phyloP scores from a whole-genome alignment of 108 stramenopile genomes.

The Nannochloropsis salina region DNA sequence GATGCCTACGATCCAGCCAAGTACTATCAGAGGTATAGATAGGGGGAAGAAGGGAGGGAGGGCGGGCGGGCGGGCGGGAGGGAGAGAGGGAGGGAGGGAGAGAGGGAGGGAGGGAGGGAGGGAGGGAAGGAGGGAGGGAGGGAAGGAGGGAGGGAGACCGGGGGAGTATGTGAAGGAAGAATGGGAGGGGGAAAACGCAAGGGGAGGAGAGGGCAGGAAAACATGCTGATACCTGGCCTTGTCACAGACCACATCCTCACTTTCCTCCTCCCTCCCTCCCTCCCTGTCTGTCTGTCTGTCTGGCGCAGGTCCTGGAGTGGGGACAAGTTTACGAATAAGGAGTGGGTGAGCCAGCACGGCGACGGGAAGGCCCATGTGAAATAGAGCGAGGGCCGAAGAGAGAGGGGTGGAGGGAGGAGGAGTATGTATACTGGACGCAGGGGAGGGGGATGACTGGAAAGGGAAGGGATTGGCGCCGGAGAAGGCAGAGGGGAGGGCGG shows the following conservation, averaged over 20 bases:
- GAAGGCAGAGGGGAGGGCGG: too few species aligned
- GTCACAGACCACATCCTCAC: too few species aligned
- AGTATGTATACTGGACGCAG: too few species aligned
- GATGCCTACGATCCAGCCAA: conserved; percentile 75
- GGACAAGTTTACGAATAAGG: conserved; percentile 31
- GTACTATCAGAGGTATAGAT: conserved; percentile 74
- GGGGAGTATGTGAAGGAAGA: too few species aligned
- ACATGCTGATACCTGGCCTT: too few species aligned
- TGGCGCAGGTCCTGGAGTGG: conserved; percentile 25
- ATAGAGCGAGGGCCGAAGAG: too few species aligned
- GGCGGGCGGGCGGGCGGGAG: background rate
- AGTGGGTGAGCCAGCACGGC: conserved; percentile 34
- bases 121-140: background rate
- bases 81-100: background rate
- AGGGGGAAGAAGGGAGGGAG: background rate
- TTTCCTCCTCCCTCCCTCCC: conserved; percentile 9
- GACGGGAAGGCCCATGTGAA: conserved; percentile 31
- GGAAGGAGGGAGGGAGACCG: background rate
- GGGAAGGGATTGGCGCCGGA: too few species aligned
- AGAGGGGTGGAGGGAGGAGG: too few species aligned
- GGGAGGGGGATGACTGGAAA: too few species aligned
- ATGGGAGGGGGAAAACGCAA: too few species aligned
- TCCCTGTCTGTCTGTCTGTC: background rate
- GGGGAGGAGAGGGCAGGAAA: too few species aligned
- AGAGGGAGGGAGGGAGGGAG: background rate